phyloP scores from a whole-genome alignment of 1,284 basidiomycete species.

The Papiliotrema terrestris region DNA sequence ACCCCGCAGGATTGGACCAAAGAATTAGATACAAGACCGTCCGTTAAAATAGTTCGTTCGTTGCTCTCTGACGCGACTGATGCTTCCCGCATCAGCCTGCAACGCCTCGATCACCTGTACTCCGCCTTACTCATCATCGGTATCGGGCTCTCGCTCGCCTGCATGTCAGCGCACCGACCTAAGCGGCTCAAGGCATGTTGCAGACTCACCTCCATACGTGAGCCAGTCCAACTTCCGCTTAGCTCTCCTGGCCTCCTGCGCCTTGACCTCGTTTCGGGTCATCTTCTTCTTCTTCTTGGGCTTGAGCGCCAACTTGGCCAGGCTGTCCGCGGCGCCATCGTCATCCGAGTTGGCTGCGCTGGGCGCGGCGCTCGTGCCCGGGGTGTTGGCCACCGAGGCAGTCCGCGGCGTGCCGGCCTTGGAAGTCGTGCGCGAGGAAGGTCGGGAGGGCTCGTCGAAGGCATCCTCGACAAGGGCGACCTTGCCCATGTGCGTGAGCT shows the following conservation, averaged over 20 bases:
- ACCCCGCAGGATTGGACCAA: too few species aligned
- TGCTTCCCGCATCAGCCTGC: too few species aligned
- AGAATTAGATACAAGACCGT: too few species aligned
- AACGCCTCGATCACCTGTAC: too few species aligned
- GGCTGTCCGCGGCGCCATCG: conserved; percentile 48
- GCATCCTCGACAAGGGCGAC: conserved; percentile 75
- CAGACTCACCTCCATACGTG: conserved; percentile 60
- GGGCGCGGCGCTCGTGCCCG: conserved; percentile 26
- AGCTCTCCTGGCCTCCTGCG: conserved; percentile 74
- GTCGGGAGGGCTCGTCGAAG: conserved; percentile 52
- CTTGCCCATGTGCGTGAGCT: conserved; percentile 84
- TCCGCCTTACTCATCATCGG: conserved; percentile 1
- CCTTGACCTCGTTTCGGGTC: conserved; percentile 87
- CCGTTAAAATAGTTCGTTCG: too few species aligned
- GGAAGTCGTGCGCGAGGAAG: conserved; percentile 37
- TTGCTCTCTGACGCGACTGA: too few species aligned
- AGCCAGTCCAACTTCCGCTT: conserved; percentile 80
- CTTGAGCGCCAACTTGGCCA: conserved; percentile 44
- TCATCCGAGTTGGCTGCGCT: conserved; percentile 49
- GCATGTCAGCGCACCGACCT: neutral
- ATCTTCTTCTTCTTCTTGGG: conserved; percentile 82
- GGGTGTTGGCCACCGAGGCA: conserved; percentile 46
- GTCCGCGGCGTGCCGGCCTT: conserved; percentile 43
- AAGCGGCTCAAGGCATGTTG: neutral
- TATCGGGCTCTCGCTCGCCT: conserved; percentile 6